Percentiles rank a stretch among this genome's conserved stretches.
Conservation (phyloP, 2,329 filamentous ascomycete species). For the Canariomyces notabilis region DNA sequence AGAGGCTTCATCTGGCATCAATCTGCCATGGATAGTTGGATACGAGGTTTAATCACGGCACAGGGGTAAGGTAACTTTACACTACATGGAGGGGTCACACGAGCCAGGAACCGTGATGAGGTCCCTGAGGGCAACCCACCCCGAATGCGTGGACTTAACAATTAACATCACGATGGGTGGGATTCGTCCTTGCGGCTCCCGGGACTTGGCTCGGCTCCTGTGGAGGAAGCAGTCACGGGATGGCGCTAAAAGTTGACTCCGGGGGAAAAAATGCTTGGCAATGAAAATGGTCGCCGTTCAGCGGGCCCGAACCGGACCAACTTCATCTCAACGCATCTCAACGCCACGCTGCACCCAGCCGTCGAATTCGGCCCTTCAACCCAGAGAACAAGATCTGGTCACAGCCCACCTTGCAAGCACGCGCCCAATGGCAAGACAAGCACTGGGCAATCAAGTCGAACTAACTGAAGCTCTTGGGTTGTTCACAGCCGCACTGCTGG, state of each 20-base stretch:
- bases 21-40: no score
- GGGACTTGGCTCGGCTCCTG: constrained; percentile 7
- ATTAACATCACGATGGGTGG: neutral
- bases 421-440: constrained; percentile 3
- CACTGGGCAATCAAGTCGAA: no score
- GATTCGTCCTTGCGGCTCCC: constrained; percentile 5
- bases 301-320: constrained; percentile 6
- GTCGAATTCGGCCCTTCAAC: constrained; percentile 24
- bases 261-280: constrained; percentile 9
- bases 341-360: constrained; percentile 20
- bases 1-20: neutral
- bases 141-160: no score
- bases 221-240: constrained; percentile 9
- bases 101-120: neutral
- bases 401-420: no score
- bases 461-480: no score
- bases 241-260: constrained; percentile 16
- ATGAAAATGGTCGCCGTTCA: constrained; percentile 13
- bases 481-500: no score
- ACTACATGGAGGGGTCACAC: neutral
- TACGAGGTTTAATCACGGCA: no score
- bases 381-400: constrained; percentile 2
- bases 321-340: constrained; percentile 8
- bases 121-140: no score
- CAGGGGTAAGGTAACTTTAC: no score